Percentiles rank a stretch among this genome's conserved stretches.
These are phyloP conservation scores for Penicillium nordicum DNA, from an alignment of 2,329 filamentous ascomycete genomes.

Conservation along the genomic window DNA sequence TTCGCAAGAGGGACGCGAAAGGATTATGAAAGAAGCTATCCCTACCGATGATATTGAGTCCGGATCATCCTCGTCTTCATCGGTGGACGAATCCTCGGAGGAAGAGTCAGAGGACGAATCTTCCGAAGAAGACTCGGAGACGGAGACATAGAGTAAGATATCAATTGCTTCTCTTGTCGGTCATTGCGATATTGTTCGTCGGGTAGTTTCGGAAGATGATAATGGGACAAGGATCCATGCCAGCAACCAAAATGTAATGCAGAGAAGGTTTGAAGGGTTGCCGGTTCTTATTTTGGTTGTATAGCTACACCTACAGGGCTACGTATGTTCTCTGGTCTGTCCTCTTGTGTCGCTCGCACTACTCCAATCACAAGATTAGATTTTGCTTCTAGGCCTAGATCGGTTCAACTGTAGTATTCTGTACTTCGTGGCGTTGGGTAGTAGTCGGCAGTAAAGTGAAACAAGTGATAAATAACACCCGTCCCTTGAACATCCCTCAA, in stretches of 20 bases:
- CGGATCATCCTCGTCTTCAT: neutral
- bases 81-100: neutral
- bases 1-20: neutral
- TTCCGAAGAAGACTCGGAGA: neutral
- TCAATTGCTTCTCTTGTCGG: neutral
- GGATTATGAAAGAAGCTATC: neutral
- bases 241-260: neutral
- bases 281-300: neutral
- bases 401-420: neutral
- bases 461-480: no score
- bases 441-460: neutral
- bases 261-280: no score
- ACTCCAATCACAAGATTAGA: neutral
- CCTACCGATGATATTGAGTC: neutral
- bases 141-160: neutral
- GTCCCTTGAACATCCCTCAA: neutral
- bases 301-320: neutral
- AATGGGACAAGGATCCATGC: neutral
- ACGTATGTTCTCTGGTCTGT: neutral
- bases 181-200: neutral
- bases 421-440: neutral
- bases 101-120: neutral
- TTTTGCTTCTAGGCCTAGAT: neutral
- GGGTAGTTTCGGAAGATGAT: neutral
- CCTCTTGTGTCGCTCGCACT: neutral